Conservation (phyloP, 2,329 filamentous ascomycete species). For the Chaetomium strumarium region DNA sequence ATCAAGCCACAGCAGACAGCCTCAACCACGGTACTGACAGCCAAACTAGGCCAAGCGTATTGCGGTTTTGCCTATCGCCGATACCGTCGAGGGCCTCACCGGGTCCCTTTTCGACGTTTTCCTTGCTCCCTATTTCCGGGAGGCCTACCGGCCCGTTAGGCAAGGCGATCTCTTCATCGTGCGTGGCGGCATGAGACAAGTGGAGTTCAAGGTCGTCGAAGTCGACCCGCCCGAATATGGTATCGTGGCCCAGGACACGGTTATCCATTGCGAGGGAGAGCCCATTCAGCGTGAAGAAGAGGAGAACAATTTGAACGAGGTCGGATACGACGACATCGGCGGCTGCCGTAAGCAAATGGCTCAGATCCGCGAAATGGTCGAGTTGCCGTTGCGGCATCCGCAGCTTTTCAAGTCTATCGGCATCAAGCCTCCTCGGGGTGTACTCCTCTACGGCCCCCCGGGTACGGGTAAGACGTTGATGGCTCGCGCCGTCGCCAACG, state of each 20-base stretch:
- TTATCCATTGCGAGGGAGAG: constrained; percentile 98
- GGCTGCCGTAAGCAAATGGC: constrained; percentile 99
- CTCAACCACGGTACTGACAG: constrained; percentile 4
- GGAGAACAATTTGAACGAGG: constrained; percentile 98
- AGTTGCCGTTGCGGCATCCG: constrained; percentile 91
- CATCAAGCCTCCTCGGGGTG: constrained; percentile 98
- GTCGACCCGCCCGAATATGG: constrained; percentile 98
- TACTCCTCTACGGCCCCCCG: constrained; percentile 90
- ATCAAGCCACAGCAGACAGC: no score
- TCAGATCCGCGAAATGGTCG: constrained; percentile 97
- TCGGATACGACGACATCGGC: constrained; percentile 98
- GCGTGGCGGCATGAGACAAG: constrained; percentile 95
- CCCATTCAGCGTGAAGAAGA: constrained; percentile 95
- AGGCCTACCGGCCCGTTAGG: constrained; percentile 94
- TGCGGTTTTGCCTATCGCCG: constrained; percentile 93
- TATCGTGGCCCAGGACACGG: constrained; percentile 96
- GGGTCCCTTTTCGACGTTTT: constrained; percentile 98
- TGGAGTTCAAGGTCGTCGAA: constrained; percentile 99
- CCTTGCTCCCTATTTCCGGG: constrained; percentile 98
- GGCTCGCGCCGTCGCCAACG: constrained; percentile 97
- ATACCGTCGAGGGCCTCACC: constrained; percentile 95
- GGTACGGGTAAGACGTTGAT: constrained; percentile 99
- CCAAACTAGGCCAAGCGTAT: constrained; percentile 83
- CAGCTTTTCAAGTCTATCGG: constrained; percentile 99
- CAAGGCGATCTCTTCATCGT: constrained; percentile 98